Percentiles rank a stretch among this genome's conserved stretches.
Evolutionary conservation across 495 filamentous ascomycete species (phyloP).

Genomic region (Hypoxylon crocopeplum): DNA sequence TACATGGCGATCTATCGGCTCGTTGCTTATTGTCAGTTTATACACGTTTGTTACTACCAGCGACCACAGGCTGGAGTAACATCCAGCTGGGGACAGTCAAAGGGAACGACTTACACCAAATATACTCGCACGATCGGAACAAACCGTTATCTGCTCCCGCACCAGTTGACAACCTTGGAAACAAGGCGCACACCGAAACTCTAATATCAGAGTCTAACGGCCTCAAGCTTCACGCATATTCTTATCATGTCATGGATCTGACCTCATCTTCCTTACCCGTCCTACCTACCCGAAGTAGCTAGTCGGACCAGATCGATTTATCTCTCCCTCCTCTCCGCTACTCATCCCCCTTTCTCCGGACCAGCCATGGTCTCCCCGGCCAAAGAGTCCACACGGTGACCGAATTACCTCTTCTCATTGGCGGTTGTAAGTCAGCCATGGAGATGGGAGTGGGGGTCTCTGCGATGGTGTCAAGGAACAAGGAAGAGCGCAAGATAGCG

Average conservation of each 20-base stretch:
- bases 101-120: too few relatives aligned
- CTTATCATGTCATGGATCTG: constrained; percentile 26
- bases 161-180: too few relatives aligned
- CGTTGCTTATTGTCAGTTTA: too few relatives aligned
- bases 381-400: constrained; percentile 13
- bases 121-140: too few relatives aligned
- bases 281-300: constrained; percentile 30
- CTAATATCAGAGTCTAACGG: too few relatives aligned
- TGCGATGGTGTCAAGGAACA: constrained; percentile 8
- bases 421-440: constrained; percentile 1
- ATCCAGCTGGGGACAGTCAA: too few relatives aligned
- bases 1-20: too few relatives aligned
- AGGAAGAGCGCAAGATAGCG: neutral
- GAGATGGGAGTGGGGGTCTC: constrained; percentile 15
- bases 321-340: constrained; percentile 13
- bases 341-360: constrained; percentile 6
- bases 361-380: constrained; percentile 13
- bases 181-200: too few relatives aligned
- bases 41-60: too few relatives aligned
- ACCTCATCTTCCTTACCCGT: constrained; percentile 13
- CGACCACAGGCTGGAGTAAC: too few relatives aligned
- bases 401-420: constrained; percentile 22
- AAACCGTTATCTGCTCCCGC: constrained; percentile 3
- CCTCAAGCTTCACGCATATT: too few relatives aligned
- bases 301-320: constrained; percentile 19